A percentile compares a stretch with the other conserved stretches of the same genome.
Conservation (phyloP, 2,329 filamentous ascomycete species). For the Talaromyces albobiverticillius region DNA sequence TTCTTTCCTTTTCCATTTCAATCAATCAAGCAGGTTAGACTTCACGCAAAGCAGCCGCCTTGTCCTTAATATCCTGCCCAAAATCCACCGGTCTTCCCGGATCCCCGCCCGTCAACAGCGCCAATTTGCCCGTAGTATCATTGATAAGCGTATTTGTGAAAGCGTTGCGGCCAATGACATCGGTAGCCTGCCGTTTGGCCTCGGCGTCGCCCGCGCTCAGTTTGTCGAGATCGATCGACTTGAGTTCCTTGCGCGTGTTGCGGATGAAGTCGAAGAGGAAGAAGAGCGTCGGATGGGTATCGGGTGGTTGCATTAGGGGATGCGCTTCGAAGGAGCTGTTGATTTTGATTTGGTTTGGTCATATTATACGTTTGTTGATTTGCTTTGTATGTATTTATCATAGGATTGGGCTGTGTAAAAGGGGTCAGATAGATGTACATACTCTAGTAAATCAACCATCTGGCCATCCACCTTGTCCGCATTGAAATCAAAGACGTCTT, state of each 20-base stretch:
- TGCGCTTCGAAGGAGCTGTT: slow-evolving; percentile 29
- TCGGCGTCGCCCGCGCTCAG: slow-evolving; percentile 22
- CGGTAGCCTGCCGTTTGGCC: slow-evolving; percentile 17
- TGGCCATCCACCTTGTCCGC: slow-evolving; percentile 19
- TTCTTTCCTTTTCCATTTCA: no score
- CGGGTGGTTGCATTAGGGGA: slow-evolving; percentile 30
- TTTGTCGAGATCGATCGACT: slow-evolving; percentile 23
- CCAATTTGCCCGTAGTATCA: slow-evolving; percentile 27
- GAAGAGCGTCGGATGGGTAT: slow-evolving; percentile 27
- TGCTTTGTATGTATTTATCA: background rate
- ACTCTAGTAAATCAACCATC: slow-evolving; percentile 28
- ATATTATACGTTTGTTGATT: no score
- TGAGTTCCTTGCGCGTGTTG: slow-evolving; percentile 57
- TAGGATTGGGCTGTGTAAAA: no score
- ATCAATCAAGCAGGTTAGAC: no score
- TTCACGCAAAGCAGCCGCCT: slow-evolving; percentile 21
- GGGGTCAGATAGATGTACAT: slow-evolving; percentile 7
- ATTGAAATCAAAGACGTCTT: slow-evolving; percentile 16
- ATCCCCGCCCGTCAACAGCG: slow-evolving; percentile 28
- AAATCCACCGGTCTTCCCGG: slow-evolving; percentile 26
- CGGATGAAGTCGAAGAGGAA: slow-evolving; percentile 68
- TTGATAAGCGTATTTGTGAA: slow-evolving; percentile 27
- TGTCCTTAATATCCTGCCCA: slow-evolving; percentile 25
- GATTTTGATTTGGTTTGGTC: background rate
- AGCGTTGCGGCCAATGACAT: slow-evolving; percentile 27